Evolutionary conservation across 106 monocot genomes (phyloP), one percentile per base, ranked within the genome.

Genomic region (Apostasia ramifera): DNA sequence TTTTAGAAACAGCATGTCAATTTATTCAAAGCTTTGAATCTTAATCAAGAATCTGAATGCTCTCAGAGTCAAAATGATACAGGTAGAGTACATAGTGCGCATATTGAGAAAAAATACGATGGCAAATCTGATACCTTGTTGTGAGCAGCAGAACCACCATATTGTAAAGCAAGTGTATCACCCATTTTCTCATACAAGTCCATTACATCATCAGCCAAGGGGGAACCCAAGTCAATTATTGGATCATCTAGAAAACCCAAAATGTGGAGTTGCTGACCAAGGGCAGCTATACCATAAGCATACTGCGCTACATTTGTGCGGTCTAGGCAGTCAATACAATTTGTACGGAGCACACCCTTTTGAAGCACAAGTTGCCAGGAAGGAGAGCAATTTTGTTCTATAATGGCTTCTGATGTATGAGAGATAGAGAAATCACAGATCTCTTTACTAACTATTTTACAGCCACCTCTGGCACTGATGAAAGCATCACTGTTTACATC

Each of bases 301-400:
- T 81, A 99, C 38, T 99, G 98, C 57, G 98, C 98, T 47, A 93
- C 93, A 83, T 99, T 99, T 44, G 98, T 99, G 4, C 98, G 86
- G 67, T 99, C 98, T 74, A 99, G 77, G 76, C 98, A 93, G 73
- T 99, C 98, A 63, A 99, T 99, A 74, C 98, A 99, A 70, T 99
- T 99, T 66, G 98, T 98, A 15, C 98, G 77, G 10, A 98, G 83
- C 41, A 98, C 85, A 6, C 98, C 98, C 59, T 74, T 90, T 68
- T 99, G 98, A 7, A 82, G 53, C 40, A 45, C 73, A 11, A 75
- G 73, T 40, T 67, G 73, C 62, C 69, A 77, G 1, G 55, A 14
- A 8, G 68, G 79, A 72, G 4, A 47, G 48, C 8, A 48, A 49
- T 8, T 13, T 65, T 65, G 51, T 26, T 47, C 48, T 8, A 8